phyloP scores from a whole-genome alignment of 192 early-diverging fungal genomes.

The Entomortierella parvispora region DNA sequence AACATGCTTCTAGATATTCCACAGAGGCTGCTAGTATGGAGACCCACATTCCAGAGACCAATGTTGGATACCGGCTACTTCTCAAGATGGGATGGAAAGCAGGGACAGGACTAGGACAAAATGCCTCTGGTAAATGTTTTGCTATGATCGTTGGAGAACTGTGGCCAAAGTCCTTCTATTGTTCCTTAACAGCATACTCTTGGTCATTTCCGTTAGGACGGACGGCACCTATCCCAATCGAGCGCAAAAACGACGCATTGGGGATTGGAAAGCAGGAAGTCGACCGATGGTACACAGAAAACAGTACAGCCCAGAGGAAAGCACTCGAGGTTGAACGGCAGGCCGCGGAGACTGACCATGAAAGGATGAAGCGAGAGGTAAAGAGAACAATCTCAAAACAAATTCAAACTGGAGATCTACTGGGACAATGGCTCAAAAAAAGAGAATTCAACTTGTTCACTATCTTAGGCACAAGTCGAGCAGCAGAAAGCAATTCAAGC shows the following conservation, averaged over 20 bases:
- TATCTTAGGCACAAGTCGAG: slow-evolving; percentile 52
- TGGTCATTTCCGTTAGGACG: too few species aligned
- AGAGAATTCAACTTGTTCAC: too few species aligned
- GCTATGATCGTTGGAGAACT: too few species aligned
- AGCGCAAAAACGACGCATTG: slow-evolving; percentile 67
- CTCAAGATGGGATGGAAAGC: slow-evolving; percentile 78
- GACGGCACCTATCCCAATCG: slow-evolving; percentile 76
- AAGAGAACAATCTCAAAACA: neutral
- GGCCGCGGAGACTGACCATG: slow-evolving; percentile 70
- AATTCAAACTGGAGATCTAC: neutral
- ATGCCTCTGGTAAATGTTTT: slow-evolving; percentile 58
- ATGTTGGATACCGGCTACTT: slow-evolving; percentile 74
- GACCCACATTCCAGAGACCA: slow-evolving; percentile 64
- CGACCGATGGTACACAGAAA: slow-evolving; percentile 61
- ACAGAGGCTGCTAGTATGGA: slow-evolving; percentile 63
- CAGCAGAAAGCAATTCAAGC: slow-evolving; percentile 62
- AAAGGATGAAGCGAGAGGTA: slow-evolving; percentile 66
- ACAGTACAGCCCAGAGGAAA: slow-evolving; percentile 69
- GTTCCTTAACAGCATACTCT: too few species aligned
- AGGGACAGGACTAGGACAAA: slow-evolving; percentile 68
- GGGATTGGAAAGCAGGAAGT: slow-evolving; percentile 75
- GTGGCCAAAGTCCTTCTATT: too few species aligned
- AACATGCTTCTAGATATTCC: neutral
- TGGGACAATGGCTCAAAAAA: too few species aligned
- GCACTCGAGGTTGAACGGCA: slow-evolving; percentile 73